phyloP scores from a whole-genome alignment of 2,329 filamentous ascomycete genomes.

The Aspergillus fijiensis region DNA sequence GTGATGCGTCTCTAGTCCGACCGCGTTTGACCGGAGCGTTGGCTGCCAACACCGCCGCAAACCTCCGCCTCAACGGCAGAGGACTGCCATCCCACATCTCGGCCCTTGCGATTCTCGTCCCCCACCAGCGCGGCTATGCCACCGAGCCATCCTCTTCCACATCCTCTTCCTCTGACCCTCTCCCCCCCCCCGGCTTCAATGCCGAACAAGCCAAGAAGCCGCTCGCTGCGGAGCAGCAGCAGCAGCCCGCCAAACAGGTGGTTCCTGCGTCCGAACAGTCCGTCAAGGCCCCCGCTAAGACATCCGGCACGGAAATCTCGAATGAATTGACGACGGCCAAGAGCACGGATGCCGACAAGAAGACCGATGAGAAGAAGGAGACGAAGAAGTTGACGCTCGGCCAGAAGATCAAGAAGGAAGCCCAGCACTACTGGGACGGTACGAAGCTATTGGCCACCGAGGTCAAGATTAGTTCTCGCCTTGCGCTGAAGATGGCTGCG shows the following conservation, averaged over 20 bases:
- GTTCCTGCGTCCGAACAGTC: slow-evolving; percentile 42
- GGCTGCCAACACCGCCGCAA: slow-evolving; percentile 33
- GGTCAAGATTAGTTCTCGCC: slow-evolving; percentile 83
- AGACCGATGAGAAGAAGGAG: slow-evolving; percentile 66
- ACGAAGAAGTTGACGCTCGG: slow-evolving; percentile 83
- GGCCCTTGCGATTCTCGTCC: slow-evolving; percentile 59
- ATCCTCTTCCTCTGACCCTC: slow-evolving; percentile 50
- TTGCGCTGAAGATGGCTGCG: slow-evolving; percentile 95
- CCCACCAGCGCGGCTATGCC: slow-evolving; percentile 50
- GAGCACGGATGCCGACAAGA: slow-evolving; percentile 52
- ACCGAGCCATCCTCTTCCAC: slow-evolving; percentile 57
- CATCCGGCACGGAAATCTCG: slow-evolving; percentile 52
- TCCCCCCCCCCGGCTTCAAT: slow-evolving; percentile 87
- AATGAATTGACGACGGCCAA: slow-evolving; percentile 65
- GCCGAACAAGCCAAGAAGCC: slow-evolving; percentile 87
- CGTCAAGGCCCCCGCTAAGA: slow-evolving; percentile 47
- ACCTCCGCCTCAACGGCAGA: slow-evolving; percentile 33
- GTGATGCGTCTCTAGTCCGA: slow-evolving; percentile 26
- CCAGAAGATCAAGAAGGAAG: slow-evolving; percentile 94
- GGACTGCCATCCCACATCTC: slow-evolving; percentile 52
- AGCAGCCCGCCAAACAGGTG: slow-evolving; percentile 34
- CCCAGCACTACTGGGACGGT: slow-evolving; percentile 95
- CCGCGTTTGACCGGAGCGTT: slow-evolving; percentile 33
- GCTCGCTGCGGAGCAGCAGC: slow-evolving; percentile 56
- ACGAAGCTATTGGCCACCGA: slow-evolving; percentile 92